A percentile compares a stretch with the other conserved stretches of the same genome.
Evolutionary conservation across 2,329 filamentous ascomycete genomes (phyloP).

Genomic region (Apiospora koreana): DNA sequence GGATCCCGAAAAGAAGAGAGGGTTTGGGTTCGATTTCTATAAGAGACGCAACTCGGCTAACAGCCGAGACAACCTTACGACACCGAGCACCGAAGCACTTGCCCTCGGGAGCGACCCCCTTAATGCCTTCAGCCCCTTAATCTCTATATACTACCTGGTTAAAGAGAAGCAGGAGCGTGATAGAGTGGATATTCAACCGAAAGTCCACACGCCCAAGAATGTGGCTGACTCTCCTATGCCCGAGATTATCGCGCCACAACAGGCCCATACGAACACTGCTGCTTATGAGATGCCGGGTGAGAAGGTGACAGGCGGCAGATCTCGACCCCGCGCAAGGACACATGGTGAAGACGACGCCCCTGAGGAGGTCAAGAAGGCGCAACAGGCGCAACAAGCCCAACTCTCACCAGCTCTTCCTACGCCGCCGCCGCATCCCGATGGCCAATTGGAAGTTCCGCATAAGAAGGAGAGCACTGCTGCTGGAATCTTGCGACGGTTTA

Average conservation of each 20-base stretch:
- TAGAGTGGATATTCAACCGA: conserved; percentile 37
- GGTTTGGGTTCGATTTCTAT: conserved; percentile 94
- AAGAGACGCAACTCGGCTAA: conserved; percentile 87
- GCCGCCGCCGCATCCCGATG: conserved; percentile 47
- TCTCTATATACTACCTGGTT: conserved; percentile 96
- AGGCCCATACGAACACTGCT: conserved; percentile 83
- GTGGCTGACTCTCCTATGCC: conserved; percentile 57
- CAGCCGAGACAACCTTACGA: conserved; percentile 83
- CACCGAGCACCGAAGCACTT: conserved; percentile 83
- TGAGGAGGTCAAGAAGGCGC: conserved; percentile 69
- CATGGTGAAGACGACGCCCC: conserved; percentile 91
- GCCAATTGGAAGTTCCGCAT: conserved; percentile 59
- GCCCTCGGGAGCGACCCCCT: conserved; percentile 82
- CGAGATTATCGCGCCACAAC: conserved; percentile 78
- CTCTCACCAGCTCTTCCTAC: conserved; percentile 39
- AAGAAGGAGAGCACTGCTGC: conserved; percentile 89
- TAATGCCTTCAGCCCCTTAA: conserved; percentile 88
- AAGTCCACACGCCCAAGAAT: conserved; percentile 35
- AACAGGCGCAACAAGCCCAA: conserved; percentile 31
- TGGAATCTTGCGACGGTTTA: conserved; percentile 84
- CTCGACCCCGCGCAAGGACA: conserved; percentile 82
- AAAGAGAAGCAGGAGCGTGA: conserved; percentile 91
- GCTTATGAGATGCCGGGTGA: conserved; percentile 89
- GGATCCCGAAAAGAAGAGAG: conserved; percentile 79
- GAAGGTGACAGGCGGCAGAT: conserved; percentile 79